Evolutionary conservation across 2,329 filamentous ascomycete genomes (phyloP).

Genomic region (Curvularia verruculosa): DNA sequence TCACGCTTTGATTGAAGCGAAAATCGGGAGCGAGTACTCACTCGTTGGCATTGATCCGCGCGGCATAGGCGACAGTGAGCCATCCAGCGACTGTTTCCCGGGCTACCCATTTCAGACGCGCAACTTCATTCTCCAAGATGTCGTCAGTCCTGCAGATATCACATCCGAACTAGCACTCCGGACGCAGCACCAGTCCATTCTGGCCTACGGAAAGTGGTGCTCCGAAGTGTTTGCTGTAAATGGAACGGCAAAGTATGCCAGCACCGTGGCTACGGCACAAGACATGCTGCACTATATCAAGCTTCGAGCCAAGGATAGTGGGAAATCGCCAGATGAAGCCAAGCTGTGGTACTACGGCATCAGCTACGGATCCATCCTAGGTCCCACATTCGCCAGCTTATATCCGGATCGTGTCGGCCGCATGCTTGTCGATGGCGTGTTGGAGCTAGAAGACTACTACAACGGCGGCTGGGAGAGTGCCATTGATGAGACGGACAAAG

Average conservation of each 20-base stretch:
- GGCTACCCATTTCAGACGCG: not conserved
- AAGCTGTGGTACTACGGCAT: slow-evolving; percentile 50
- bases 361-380: slow-evolving; percentile 56
- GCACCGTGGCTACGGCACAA: slow-evolving; percentile 37
- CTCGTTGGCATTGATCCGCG: slow-evolving; percentile 44
- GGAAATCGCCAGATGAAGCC: slow-evolving; percentile 31
- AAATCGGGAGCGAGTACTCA: slow-evolving; percentile 37
- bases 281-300: slow-evolving; percentile 42
- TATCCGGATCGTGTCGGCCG: slow-evolving; percentile 52
- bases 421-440: slow-evolving; percentile 53
- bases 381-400: slow-evolving; percentile 55
- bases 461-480: slow-evolving; percentile 40
- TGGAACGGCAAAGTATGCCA: slow-evolving; percentile 35
- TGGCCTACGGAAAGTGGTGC: slow-evolving; percentile 32
- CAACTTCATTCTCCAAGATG: not conserved
- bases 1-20: not conserved
- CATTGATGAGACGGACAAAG: slow-evolving; percentile 61
- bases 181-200: not conserved
- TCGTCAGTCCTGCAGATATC: not conserved
- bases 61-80: slow-evolving; percentile 29
- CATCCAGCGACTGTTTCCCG: slow-evolving; percentile 18
- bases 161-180: not conserved
- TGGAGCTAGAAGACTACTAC: slow-evolving; percentile 56
- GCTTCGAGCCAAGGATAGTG: slow-evolving; percentile 21
- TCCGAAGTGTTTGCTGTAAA: slow-evolving; percentile 20